Evolutionary conservation across 108 stramenopile genomes (phyloP), one percentile per base, ranked within the genome.

Genomic region (Parmales sp.): DNA sequence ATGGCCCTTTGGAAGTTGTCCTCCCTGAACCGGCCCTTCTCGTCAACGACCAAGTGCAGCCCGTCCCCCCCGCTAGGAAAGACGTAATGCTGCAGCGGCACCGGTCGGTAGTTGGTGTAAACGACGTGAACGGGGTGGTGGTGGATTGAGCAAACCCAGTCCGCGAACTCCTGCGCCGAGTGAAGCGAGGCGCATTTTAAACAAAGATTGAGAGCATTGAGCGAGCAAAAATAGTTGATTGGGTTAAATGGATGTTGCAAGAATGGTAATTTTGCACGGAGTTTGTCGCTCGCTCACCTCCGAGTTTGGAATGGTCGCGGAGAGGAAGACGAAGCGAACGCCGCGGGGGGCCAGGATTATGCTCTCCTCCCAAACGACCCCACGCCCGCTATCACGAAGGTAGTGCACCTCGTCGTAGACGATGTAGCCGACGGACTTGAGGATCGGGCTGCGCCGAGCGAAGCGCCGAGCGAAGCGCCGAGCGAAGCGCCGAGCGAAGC

Each of bases 101-200:
- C 83, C 0, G 99, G 99, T 68, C 97, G 89, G 81, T 98, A 99
- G 73, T 99, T 92, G 25, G 99, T 99, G 78, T 97, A 97, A 0
- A 99, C 93, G 26, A 98, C 99, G 78, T 99, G 99, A 81, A 94
- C 95, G 1, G 98, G 95, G 74, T 99, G 95, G 72, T 92, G 95
- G 78, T 99, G 94, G 49, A 92, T 92, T 75, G 84, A 84, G 39
- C 87, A 87, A 31, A 82, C 74, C 83, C 83, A 82, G 45, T 41
- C 68, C 41, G 7, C 41, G 41, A 11, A n/a, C n/a, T n/a, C n/a
- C n/a, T n/a, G n/a, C n/a, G n/a, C n/a, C n/a, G n/a, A n/a, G n/a
- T n/a, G n/a, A n/a, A n/a, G n/a, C n/a, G n/a, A n/a, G n/a, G n/a
- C n/a, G n/a, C n/a, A n/a, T n/a, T n/a, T n/a, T n/a, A n/a, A n/a